phyloP scores from a whole-genome alignment of 768 basidiomycete species.

The Tulasnella calospora region DNA sequence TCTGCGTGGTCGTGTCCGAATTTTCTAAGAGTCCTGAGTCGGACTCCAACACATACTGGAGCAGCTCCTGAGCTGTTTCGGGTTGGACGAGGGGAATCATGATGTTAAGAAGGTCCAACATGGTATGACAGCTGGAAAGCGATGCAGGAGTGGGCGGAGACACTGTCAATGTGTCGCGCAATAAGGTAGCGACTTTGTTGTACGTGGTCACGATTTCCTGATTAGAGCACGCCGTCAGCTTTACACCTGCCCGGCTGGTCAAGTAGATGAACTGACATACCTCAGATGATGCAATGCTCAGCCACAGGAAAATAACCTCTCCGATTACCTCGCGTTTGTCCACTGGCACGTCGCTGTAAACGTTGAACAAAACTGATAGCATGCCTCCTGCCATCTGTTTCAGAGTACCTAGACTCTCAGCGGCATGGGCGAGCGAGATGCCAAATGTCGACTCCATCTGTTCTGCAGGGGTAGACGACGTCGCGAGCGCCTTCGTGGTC shows the following conservation, averaged over 20 bases:
- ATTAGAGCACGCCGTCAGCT: slow-evolving; percentile 5
- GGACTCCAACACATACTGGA: slow-evolving; percentile 60
- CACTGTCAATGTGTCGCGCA: slow-evolving; percentile 55
- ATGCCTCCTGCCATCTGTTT: slow-evolving; percentile 81
- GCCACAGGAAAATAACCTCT: slow-evolving; percentile 84
- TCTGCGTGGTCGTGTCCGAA: slow-evolving; percentile 85
- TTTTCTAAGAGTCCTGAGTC: slow-evolving; percentile 58
- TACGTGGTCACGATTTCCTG: slow-evolving; percentile 80
- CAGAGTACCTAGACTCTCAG: slow-evolving; percentile 64
- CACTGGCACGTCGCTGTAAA: slow-evolving; percentile 80
- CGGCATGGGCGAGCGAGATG: slow-evolving; percentile 57
- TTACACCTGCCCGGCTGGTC: neutral
- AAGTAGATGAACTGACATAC: slow-evolving; percentile 39
- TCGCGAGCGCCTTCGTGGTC: slow-evolving; percentile 58
- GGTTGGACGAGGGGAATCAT: slow-evolving; percentile 69
- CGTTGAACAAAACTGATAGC: slow-evolving; percentile 92
- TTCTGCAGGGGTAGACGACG: slow-evolving; percentile 39
- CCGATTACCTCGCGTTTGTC: slow-evolving; percentile 74
- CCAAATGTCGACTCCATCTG: slow-evolving; percentile 41
- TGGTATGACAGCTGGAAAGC: slow-evolving; percentile 34
- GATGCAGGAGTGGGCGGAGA: slow-evolving; percentile 37
- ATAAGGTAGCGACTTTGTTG: slow-evolving; percentile 65
- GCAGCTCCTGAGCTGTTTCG: slow-evolving; percentile 57
- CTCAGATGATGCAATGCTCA: slow-evolving; percentile 67
- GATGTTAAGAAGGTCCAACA: slow-evolving; percentile 75